Evolutionary conservation across 164 flowering plant genomes (phyloP).

Genomic region (Tetrastigma voinierianum): DNA sequence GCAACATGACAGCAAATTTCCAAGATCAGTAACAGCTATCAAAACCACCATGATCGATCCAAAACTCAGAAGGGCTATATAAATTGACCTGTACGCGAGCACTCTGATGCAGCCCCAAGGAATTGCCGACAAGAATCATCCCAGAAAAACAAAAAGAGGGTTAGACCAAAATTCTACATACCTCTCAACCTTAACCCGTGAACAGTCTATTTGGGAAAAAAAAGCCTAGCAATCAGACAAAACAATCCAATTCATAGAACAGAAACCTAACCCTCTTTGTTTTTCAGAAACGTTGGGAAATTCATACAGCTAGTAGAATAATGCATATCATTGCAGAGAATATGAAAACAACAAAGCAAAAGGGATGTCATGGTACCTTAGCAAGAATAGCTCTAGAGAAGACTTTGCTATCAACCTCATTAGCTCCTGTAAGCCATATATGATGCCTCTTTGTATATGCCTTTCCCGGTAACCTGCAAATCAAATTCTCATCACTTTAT

Average conservation of each 20-base stretch:
- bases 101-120: conserved; percentile 42
- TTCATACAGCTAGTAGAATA: not conserved
- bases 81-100: conserved; percentile 62
- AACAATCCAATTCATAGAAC: too few species aligned
- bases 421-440: conserved; percentile 88
- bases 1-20: conserved; percentile 20
- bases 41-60: not conserved
- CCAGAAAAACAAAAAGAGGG: not conserved
- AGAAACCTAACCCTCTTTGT: too few species aligned
- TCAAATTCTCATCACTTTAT: not conserved
- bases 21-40: too few species aligned
- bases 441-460: conserved; percentile 72
- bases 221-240: too few species aligned
- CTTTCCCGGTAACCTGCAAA: conserved; percentile 79
- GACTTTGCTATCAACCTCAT: conserved; percentile 79
- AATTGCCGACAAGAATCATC: not conserved
- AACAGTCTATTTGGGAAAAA: too few species aligned
- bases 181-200: too few species aligned
- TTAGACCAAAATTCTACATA: not conserved
- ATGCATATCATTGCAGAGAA: not conserved
- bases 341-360: not conserved
- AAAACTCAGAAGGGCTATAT: not conserved
- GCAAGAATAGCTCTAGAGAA: conserved; percentile 95
- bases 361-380: conserved; percentile 43
- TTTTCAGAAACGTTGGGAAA: not conserved